A percentile compares a stretch with the other conserved stretches of the same genome.
These are phyloP conservation scores for Agrocybe praecox DNA, from an alignment of 768 basidiomycete species.

Conservation along the genomic window DNA sequence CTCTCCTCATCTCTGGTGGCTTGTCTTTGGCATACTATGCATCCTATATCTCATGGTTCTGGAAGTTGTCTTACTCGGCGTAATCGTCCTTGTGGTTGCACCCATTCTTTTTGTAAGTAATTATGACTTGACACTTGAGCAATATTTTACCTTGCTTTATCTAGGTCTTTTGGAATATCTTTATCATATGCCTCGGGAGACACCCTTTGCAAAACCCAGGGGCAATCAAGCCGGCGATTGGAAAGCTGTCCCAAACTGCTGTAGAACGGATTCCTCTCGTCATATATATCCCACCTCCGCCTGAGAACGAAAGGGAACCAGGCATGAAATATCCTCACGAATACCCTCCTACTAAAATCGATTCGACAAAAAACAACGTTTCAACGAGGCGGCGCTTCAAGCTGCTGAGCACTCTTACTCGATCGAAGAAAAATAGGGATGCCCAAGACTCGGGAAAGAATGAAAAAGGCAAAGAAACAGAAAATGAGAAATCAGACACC, in stretches of 20 bases:
- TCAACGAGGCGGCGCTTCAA: slow-evolving; percentile 33
- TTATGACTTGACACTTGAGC: not conserved
- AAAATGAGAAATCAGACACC: slow-evolving; percentile 11
- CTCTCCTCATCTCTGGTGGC: slow-evolving; percentile 87
- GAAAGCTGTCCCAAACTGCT: slow-evolving; percentile 67
- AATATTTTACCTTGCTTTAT: not conserved
- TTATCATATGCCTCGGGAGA: slow-evolving; percentile 77
- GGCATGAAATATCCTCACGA: slow-evolving; percentile 43
- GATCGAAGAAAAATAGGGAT: not conserved
- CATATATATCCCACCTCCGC: slow-evolving; percentile 83
- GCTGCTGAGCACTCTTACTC: slow-evolving; percentile 14
- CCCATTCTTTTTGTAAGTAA: slow-evolving; percentile 75
- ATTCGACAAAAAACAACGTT: slow-evolving; percentile 18
- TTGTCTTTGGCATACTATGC: slow-evolving; percentile 78
- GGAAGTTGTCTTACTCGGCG: slow-evolving; percentile 72
- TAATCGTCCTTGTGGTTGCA: slow-evolving; percentile 77
- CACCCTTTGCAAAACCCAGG: slow-evolving; percentile 77
- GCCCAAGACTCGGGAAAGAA: slow-evolving; percentile 7
- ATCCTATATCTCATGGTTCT: slow-evolving; percentile 75
- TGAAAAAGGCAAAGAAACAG: slow-evolving; percentile 14
- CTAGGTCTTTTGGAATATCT: slow-evolving; percentile 76
- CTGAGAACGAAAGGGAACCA: slow-evolving; percentile 45
- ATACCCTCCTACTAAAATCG: slow-evolving; percentile 59
- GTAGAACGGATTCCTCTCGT: slow-evolving; percentile 85
- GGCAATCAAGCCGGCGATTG: slow-evolving; percentile 77